These are phyloP conservation scores for Starmerella riodocensis DNA, from an alignment of 805 yeast genomes.

Conservation along the genomic window DNA sequence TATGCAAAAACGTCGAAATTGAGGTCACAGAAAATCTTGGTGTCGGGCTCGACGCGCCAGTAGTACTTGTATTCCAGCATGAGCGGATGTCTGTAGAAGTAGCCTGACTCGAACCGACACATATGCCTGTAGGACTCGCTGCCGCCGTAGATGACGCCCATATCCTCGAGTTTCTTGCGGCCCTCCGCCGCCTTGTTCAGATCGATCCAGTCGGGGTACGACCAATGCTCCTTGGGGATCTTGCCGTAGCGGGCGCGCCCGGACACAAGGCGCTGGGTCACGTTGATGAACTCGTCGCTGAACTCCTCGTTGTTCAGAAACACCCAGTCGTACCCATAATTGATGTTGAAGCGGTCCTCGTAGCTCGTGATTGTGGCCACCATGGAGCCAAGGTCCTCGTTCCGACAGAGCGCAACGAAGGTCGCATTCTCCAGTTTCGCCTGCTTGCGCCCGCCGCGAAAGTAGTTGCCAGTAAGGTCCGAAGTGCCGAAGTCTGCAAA, in stretches of 20 bases:
- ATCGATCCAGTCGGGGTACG: slow-evolving; percentile 43
- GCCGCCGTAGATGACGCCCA: slow-evolving; percentile 73
- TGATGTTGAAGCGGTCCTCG: slow-evolving; percentile 83
- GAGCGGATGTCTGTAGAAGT: slow-evolving; percentile 66
- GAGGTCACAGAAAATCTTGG: slow-evolving; percentile 78
- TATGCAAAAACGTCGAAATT: slow-evolving; percentile 88
- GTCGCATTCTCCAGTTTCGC: slow-evolving; percentile 54
- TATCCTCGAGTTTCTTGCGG: slow-evolving; percentile 67
- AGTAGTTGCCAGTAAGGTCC: neutral
- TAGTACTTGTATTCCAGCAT: slow-evolving; percentile 72
- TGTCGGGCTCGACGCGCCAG: slow-evolving; percentile 95
- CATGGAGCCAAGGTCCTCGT: slow-evolving; percentile 69
- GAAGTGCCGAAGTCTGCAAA: neutral
- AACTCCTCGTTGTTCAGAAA: slow-evolving; percentile 76
- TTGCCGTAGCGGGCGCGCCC: slow-evolving; percentile 62
- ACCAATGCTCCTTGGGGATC: slow-evolving; percentile 53
- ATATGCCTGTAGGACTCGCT: slow-evolving; percentile 77
- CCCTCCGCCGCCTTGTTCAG: slow-evolving; percentile 39
- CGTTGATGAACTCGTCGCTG: slow-evolving; percentile 44
- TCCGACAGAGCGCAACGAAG: slow-evolving; percentile 71
- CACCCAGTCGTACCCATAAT: slow-evolving; percentile 89
- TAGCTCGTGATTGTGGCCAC: slow-evolving; percentile 55
- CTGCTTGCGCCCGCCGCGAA: neutral
- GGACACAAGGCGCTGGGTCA: slow-evolving; percentile 40
- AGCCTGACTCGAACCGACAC: slow-evolving; percentile 89